These are phyloP conservation scores for Malus asiatica DNA, from an alignment of 306 rosid species.

Conservation along the genomic window DNA sequence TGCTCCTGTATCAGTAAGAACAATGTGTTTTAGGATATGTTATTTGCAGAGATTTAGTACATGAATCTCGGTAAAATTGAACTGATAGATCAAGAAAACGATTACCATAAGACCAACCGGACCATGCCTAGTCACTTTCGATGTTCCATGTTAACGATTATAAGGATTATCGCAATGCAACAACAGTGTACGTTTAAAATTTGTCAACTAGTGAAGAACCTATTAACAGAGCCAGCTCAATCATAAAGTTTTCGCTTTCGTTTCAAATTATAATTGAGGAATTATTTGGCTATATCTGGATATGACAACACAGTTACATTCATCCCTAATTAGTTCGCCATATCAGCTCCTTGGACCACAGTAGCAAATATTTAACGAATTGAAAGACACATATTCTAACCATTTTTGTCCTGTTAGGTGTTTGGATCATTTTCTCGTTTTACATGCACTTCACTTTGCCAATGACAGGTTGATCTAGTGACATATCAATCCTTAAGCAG, in stretches of 20 bases:
- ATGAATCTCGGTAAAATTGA: neutral
- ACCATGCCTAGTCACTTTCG: neutral
- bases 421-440: neutral
- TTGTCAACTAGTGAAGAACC: neutral
- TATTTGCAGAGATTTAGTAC: neutral
- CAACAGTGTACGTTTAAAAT: neutral
- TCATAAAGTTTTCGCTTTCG: neutral
- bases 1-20: slow-evolving; percentile 37
- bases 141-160: neutral
- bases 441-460: neutral
- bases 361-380: neutral
- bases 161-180: neutral
- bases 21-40: neutral
- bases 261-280: neutral
- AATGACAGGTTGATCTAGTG: neutral
- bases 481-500: neutral
- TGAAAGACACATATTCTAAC: neutral
- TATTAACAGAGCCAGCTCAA: neutral
- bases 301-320: neutral
- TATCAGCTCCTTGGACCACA: neutral
- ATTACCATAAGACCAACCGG: neutral
- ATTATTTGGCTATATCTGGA: neutral
- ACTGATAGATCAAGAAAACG: neutral
- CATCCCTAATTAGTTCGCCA: neutral
- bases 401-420: neutral